Conservation (phyloP, 2,329 filamentous ascomycete species). For the Ophiostoma triangulosporum region DNA sequence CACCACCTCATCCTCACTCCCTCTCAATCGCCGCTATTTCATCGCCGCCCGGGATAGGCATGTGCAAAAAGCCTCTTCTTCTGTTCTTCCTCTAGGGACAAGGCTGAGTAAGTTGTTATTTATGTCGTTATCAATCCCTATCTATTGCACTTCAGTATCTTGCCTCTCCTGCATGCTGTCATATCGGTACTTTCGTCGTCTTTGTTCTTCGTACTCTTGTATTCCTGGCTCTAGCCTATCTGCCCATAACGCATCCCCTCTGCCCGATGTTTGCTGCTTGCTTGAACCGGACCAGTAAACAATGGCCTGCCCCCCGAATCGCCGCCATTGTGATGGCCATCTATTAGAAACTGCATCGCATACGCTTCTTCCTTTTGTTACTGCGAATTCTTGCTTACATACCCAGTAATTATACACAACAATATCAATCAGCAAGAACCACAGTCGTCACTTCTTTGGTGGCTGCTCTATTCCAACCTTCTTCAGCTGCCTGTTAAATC, state of each 20-base stretch:
- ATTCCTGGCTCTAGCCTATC: neutral
- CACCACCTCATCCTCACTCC: neutral
- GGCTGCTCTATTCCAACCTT: neutral
- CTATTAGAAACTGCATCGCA: neutral
- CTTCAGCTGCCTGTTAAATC: neutral
- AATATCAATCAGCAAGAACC: neutral
- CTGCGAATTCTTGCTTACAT: neutral
- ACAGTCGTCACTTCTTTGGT: neutral
- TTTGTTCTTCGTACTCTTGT: neutral
- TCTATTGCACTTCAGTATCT: neutral
- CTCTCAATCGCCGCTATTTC: neutral
- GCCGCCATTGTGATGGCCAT: neutral
- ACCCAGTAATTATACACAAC: neutral
- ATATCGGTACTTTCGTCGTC: neutral
- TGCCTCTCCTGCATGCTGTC: neutral
- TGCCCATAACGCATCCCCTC: neutral
- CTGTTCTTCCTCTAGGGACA: neutral
- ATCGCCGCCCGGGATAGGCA: constrained; percentile 4
- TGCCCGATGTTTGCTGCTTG: neutral
- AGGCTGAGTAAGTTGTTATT: constrained; percentile 8
- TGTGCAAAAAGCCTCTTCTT: constrained; percentile 4
- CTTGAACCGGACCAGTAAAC: too few relatives aligned
- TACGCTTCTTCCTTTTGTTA: neutral
- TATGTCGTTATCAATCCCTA: neutral
- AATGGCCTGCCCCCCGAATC: too few relatives aligned